Evolutionary conservation across 768 basidiomycete genomes (phyloP), one percentile per base, ranked within the genome.

Genomic region (Boletus pseudopeckii): DNA sequence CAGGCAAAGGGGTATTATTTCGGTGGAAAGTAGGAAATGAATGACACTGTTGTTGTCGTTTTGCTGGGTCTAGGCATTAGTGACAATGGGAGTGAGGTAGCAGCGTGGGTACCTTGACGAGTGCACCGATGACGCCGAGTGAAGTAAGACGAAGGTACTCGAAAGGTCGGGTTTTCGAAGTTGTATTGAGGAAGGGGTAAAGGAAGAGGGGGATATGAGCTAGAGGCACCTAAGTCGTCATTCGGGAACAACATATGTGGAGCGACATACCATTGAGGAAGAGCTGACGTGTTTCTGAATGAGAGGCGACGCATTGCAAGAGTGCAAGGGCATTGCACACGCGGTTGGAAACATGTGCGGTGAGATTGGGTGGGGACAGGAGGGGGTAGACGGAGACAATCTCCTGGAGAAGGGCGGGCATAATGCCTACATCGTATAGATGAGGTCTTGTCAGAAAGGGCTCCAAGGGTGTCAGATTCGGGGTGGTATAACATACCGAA

Each of bases 31-130:
- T 40, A 99, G 81, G 79, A 99, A 99, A 75, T 98, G 96, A 72
- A 99, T 98, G 61, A 99, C 97, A 52, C 96, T 89, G 64, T 86
- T 93, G 74, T 99, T 99, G 74, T 99, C 97, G 68, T 98, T 98
- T 92, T 98, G 96, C 92, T 97, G 64, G 4, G 26, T 34, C 45
- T 17, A n/a, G 38, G 42, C 14, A 28, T 71, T 30, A 69, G 56
- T 40, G 14, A 48, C 37, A 30, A 36, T 8, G 40, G 7, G 50
- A 11, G 26, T 2, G 24, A 54, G 36, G 61, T 39, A 36, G 45
- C 14, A 45, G 43, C 22, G 46, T 30, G 71, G 72, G 53, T 62
- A 93, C 93, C 80, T 99, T 99, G 68, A 99, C 97, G 47, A 99
- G 83, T 18, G 97, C 97, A 39, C 97, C 97, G 60, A 99, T 99